Evolutionary conservation across 2,329 filamentous ascomycete species (phyloP), one percentile per base, ranked within the genome.

Genomic region (Ophiosphaerella korrae): DNA sequence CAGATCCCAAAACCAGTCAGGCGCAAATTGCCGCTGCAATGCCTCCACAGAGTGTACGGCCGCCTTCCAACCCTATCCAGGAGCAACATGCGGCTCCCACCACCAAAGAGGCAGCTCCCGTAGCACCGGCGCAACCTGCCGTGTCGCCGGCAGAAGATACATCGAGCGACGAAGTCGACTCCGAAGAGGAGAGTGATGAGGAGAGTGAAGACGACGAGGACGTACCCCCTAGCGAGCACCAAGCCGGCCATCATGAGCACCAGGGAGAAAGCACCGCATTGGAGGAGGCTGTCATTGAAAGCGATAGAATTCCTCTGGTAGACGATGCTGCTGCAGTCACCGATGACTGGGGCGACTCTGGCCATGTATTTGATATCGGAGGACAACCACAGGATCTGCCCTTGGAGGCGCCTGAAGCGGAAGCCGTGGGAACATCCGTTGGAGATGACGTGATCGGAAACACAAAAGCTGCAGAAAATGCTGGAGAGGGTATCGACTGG

Each of bases 271-370:
- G 66, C 0, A 76, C 77, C 4, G 65, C 75, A 8, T 61, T 80
- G 55, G 78, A 80, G 44, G 72, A 78, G 18, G 77, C 78, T 18
- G 62, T 78, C 21, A 70, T 75, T 16, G 77, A 80, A 45, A 75
- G 74, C 45, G 71, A 66, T 11, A 64, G 68, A 29, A 72, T 68
- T 9, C 75, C 77, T 4, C 57, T 80, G 34, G 66, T 80, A 37
- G 63, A 70, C 12, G 74, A 78, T 46, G 45, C 39, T 16, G 32
- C 32, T 2, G 21, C 74, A 12, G 72, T 74, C 42, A 69, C 75
- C 5, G 63, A 71, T 33, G 71, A 71, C 14, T 73, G 68, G 70
- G 67, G 57, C 7, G 41, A 54, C 12, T 64, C 70, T 35, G 67
- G 55, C 12, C 65, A 73, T 31, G 60, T 62, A 1, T 73, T 74